Base-by-base conservation (phyloP, 495 filamentous ascomycete species). In the Pseudotulostoma volvatum region DNA sequence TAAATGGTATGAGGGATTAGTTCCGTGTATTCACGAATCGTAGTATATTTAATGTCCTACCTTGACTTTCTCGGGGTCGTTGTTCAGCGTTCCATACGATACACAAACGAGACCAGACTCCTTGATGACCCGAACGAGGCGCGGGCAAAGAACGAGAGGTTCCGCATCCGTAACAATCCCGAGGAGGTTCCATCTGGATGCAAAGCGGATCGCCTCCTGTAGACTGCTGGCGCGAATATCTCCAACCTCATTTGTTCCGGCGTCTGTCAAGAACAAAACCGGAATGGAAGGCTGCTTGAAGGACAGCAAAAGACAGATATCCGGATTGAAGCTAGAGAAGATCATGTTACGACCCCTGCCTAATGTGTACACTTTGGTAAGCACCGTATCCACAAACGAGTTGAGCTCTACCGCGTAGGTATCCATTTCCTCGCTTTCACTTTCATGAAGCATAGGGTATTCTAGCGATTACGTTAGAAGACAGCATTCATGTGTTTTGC, bases 231-330 rank as follows among this genome's bases (percentile, higher is more conserved):
- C 86, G n/a, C 92, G 67, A 39, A 95, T 79, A 54, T 99, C 92
- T 15, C 85, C 82, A 13, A 84, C 81, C 7, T 71, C 69, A 11
- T 55, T 66, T 16, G 71, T 75, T 0, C 87, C 87, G 1, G 83
- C 83, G 46, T 96, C 92, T 0, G 81, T 92, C 19, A 99, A 66
- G 65, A 96, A 99, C 32, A 99, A 63, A 40, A 99, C 80, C 0
- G 92, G 92, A 36, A 94, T 92, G 14, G 77, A 88, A 1, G 90
- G 88, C 60, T 84, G 92, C 66, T 99, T 99, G 68, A 93, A 88
- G 40, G 81, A 87, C 31, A 96, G 63, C 43, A 93, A 67, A 15
- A 99, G 67, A 50, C 92, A 99, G 28, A 96, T 83, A 41, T 96
- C 92, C 3, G 92, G 92, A 57, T 94, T 90, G 66, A 99, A 99